Base-by-base conservation (phyloP, 108 stramenopile species). In the Fragilaria crotonensis region DNA sequence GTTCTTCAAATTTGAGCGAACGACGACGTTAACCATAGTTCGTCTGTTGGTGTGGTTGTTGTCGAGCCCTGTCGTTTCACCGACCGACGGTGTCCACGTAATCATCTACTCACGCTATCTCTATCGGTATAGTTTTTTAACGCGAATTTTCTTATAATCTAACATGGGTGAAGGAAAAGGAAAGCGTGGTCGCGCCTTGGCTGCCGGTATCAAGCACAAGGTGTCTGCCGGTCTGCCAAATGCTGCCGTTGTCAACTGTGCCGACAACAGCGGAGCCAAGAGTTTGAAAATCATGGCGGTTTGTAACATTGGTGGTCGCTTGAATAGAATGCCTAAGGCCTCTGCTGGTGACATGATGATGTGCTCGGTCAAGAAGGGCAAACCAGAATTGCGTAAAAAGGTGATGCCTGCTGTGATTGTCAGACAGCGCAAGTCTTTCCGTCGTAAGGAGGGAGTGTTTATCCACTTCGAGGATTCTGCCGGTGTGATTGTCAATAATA, bases 301-400 rank as follows among this genome's bases (percentile, higher is more conserved):
- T 19, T 95, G 94, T 80, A 96, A 96, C 71, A 93, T 95, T 75
- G 95, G 96, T 48, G 97, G 95, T 49, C 90, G 99, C 41, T 75
- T 98, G 78, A 99, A 99, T 75, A 81, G 97, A 64, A 88, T 97
- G 45, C 99, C 99, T 51, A 94, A 95, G 64, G 98, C 97, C 54
- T 70, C 79, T 55, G 79, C 95, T 19, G 99, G 99, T 33, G 99
- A 99, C 68, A 95, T 97, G 95, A 96, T 98, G 63, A 97, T 99
- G 97, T 88, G 83, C 74, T 93, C 97, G 36, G 96, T 97, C 23
- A 97, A 97, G 83, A 99, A 98, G 95, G 99, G 97, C 64, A 99
- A 99, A 96, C 97, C 99, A 19, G 99, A 99, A 75, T 90, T 99
- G 52, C 78, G 99, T n/a, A 99, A 99, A 86, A 98, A 98, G 87